phyloP scores from a whole-genome alignment of 331 rosid species.

The Arachis monticola region DNA sequence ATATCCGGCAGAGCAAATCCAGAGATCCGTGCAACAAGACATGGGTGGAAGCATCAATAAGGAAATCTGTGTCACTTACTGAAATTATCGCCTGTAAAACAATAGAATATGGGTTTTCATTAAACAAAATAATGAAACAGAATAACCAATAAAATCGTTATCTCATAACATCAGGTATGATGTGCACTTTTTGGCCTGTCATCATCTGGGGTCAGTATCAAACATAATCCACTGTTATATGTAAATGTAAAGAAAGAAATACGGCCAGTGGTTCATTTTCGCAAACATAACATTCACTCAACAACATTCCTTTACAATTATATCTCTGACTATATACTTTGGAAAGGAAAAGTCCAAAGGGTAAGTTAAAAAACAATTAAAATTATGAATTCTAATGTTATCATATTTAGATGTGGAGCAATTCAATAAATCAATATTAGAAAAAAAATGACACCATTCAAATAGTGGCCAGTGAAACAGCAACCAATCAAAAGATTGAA shows the following conservation, averaged over 20 bases:
- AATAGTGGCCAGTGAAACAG: background rate
- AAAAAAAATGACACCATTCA: background rate
- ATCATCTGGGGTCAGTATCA: background rate
- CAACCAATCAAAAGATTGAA: background rate
- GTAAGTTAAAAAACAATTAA: background rate
- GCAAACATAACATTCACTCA: background rate
- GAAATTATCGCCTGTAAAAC: slow-evolving; percentile 39
- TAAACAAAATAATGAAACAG: slow-evolving; percentile 2
- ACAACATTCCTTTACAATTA: slow-evolving; percentile 2
- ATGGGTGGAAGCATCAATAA: background rate
- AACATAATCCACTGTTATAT: background rate
- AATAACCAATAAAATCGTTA: slow-evolving; percentile 7
- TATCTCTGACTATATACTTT: slow-evolving; percentile 6
- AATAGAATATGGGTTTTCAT: slow-evolving; percentile 21
- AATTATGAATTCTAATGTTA: slow-evolving; percentile 9
- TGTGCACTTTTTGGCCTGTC: slow-evolving; percentile 4
- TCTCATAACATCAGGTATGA: background rate
- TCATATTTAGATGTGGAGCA: background rate
- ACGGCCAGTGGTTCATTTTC: background rate
- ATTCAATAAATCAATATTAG: slow-evolving; percentile 13
- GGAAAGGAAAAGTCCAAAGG: background rate
- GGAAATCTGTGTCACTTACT: slow-evolving; percentile 7
- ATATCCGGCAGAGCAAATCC: background rate
- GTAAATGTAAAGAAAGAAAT: background rate
- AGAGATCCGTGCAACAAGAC: background rate